Conservation (phyloP, 305 asterid species). For the Solanum hybrid region DNA sequence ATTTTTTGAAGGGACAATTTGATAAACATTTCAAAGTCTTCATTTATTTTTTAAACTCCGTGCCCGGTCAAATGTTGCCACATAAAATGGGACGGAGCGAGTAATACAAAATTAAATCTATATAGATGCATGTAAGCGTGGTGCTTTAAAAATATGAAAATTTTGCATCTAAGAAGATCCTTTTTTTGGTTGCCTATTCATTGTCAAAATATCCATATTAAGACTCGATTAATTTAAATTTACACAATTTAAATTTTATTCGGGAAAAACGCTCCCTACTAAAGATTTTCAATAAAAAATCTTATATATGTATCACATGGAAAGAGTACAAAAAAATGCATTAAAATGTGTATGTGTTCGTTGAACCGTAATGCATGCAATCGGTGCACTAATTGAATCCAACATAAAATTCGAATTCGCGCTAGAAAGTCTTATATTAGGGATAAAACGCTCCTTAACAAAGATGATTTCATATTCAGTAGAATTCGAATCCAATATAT, state of each 20-base stretch:
- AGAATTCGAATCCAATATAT: no score
- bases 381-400: neutral
- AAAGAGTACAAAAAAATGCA: neutral
- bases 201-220: neutral
- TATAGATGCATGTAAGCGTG: neutral
- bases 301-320: neutral
- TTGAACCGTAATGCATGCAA: neutral
- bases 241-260: neutral
- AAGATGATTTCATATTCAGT: no score
- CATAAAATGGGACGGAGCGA: neutral
- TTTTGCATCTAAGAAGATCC: neutral
- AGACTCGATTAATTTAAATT: neutral
- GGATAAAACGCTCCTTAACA: no score
- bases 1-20: no score
- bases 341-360: neutral
- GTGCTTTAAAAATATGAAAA: neutral
- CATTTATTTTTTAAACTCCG: no score
- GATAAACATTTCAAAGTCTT: no score
- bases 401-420: no score
- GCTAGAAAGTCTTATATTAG: rapidly evolving
- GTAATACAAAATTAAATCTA: neutral
- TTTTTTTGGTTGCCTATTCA: neutral
- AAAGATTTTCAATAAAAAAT: neutral
- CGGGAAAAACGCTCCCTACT: rapidly evolving
- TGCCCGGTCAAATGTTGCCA: no score